Evolutionary conservation across 1,139 yeast species (phyloP).

Genomic region (Kodamaea sp.): DNA sequence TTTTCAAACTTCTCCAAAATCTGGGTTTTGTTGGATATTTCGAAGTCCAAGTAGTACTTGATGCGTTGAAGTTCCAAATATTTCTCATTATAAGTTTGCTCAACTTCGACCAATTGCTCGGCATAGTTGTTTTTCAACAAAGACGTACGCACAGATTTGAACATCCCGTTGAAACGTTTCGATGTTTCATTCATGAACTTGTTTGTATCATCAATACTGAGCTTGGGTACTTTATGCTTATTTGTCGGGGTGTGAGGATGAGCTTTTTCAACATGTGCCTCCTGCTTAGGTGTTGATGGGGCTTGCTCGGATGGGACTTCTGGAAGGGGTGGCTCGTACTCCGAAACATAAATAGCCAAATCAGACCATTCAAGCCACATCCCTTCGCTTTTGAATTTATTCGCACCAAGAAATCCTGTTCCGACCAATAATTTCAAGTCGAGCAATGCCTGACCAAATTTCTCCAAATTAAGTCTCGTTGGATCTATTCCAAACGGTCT

Average conservation of each 20-base stretch:
- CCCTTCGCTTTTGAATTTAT: constrained; percentile 44
- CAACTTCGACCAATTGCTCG: constrained; percentile 31
- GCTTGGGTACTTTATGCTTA: constrained; percentile 4
- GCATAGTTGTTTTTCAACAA: constrained; percentile 34
- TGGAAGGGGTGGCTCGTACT: constrained; percentile 9
- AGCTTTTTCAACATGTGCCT: neutral
- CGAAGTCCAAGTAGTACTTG: constrained; percentile 34
- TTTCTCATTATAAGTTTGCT: constrained; percentile 33
- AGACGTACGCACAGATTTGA: constrained; percentile 26
- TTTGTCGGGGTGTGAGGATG: constrained; percentile 8
- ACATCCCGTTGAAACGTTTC: constrained; percentile 31
- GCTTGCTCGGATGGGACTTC: neutral
- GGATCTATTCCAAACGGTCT: constrained; percentile 41
- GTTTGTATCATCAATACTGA: constrained; percentile 20
- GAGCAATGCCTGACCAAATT: constrained; percentile 43
- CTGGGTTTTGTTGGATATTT: constrained; percentile 24
- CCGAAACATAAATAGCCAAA: constrained; percentile 26
- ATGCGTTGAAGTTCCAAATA: constrained; percentile 35
- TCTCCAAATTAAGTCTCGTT: constrained; percentile 40
- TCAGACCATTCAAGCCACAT: constrained; percentile 54
- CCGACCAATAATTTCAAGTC: constrained; percentile 38
- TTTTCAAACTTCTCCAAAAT: constrained; percentile 40
- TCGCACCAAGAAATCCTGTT: constrained; percentile 34
- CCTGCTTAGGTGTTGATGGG: neutral
- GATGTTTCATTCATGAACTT: constrained; percentile 31